Evolutionary conservation across 176 grass and related monocot genomes (phyloP).

Genomic region (Lolium multiflorum): DNA sequence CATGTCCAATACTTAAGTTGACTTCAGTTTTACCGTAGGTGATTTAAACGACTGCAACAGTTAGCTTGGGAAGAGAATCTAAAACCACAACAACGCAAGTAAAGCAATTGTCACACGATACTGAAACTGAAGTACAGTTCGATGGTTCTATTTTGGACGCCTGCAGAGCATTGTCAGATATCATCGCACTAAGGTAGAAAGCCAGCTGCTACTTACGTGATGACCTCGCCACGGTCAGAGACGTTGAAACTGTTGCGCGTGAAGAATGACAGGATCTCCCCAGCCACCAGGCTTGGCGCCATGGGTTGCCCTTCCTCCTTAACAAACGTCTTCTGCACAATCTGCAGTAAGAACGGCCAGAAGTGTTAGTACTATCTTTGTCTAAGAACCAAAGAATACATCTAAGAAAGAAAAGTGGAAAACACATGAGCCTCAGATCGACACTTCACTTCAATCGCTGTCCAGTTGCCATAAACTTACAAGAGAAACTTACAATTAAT

Average conservation of each 20-base stretch:
- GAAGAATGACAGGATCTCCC: constrained; percentile 93
- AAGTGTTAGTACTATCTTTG: not conserved
- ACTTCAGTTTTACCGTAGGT: not conserved
- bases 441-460: not conserved
- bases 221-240: constrained; percentile 83
- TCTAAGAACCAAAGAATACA: not conserved
- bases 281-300: constrained; percentile 77
- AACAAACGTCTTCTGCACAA: constrained; percentile 95
- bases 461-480: not conserved
- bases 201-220: constrained; percentile 66
- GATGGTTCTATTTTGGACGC: not conserved
- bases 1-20: not conserved
- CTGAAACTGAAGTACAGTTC: not conserved
- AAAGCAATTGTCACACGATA: not conserved
- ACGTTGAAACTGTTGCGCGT: constrained; percentile 85
- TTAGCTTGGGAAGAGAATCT: not conserved
- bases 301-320: constrained; percentile 56
- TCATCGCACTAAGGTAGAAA: not conserved
- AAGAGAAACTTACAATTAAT: too few relatives aligned
- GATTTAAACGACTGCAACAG: not conserved
- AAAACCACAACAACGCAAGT: not conserved
- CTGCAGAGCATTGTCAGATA: not conserved
- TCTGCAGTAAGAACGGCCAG: constrained; percentile 42
- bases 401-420: not conserved
- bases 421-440: not conserved